These are phyloP conservation scores for Tulasnella sp. DNA, from an alignment of 768 basidiomycete species.

Conservation along the genomic window DNA sequence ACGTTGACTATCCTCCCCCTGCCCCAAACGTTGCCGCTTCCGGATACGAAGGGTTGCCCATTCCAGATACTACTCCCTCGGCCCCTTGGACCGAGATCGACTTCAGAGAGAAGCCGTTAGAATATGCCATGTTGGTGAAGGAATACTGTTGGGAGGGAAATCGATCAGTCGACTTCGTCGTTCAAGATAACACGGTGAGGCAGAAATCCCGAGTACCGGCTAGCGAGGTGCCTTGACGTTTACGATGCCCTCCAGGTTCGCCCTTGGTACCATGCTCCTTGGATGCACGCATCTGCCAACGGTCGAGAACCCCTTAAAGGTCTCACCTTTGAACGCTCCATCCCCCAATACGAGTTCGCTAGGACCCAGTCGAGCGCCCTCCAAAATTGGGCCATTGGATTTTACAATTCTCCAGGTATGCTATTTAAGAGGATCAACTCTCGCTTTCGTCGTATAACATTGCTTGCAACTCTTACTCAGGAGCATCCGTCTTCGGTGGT, in stretches of 20 bases:
- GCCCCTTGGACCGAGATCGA: conserved; percentile 8
- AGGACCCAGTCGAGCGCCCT: neutral
- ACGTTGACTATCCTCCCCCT: neutral
- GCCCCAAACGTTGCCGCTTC: neutral
- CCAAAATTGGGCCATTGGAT: conserved; percentile 15
- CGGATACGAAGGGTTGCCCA: neutral
- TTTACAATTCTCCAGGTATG: conserved; percentile 7
- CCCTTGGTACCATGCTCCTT: conserved; percentile 8
- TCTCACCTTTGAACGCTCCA: conserved; percentile 6
- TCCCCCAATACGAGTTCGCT: neutral
- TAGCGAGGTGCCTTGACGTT: neutral
- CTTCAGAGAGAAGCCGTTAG: neutral
- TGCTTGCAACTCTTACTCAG: neutral
- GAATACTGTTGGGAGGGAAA: conserved; percentile 23
- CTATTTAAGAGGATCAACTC: no score
- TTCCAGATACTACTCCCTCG: neutral
- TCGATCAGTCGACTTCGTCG: neutral
- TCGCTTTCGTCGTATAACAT: neutral
- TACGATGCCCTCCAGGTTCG: neutral
- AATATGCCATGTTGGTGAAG: neutral
- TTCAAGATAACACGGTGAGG: neutral
- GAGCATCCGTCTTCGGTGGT: conserved; percentile 4
- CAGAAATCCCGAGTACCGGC: neutral
- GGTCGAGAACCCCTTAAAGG: conserved; percentile 13
- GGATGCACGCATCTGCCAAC: conserved; percentile 12